Evolutionary conservation across 306 rosid species (phyloP), one percentile per base, ranked within the genome.

Genomic region (Pyrus pyrifolia): DNA sequence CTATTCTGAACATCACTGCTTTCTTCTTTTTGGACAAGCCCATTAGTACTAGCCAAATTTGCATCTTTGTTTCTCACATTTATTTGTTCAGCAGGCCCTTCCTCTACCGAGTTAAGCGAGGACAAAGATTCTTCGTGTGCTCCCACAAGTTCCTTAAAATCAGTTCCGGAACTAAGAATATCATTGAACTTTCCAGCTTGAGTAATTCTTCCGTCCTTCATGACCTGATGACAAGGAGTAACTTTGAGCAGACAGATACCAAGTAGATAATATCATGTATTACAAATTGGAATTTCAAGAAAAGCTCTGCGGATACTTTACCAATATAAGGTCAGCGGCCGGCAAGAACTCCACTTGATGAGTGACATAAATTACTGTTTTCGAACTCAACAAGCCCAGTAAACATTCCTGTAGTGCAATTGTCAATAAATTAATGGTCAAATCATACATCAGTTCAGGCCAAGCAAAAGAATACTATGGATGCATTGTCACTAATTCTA

Each of bases 321-420:
- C 96, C 90, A 89, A 83, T 70, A 93, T 90, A 77, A 90, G 83
- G 81, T 91, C 97, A 68, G 98, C 96, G 42, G 90, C 84, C 51
- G 97, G 93, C 80, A 93, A 86, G 86, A 91, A 93, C 71, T 93
- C 98, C 25, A 93, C 89, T 86, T 89, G 98, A 87, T 93, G 97
- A 71, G 98, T 87, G 12, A 93, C 87, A 81, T 88, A 93, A 53
- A 93, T 76, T 75, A 93, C 96, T 65, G 88, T 89, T 83, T 93
- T 93, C 67, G 94, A 84, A 74, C 85, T 82, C 76, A 91, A 78
- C 76, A 87, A 84, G 46, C 91, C 97, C 55, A 93, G 89, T 80
- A 93, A 81, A 69, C 96, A 91, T 79, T 93, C 94, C 97, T 93
- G 88, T 74, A 38, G 68, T 44, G 64, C 59, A 44, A 67, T 65